Evolutionary conservation across 176 grass and related monocot species (phyloP), one percentile per base, ranked within the genome.

Genomic region (Carex kokanica): DNA sequence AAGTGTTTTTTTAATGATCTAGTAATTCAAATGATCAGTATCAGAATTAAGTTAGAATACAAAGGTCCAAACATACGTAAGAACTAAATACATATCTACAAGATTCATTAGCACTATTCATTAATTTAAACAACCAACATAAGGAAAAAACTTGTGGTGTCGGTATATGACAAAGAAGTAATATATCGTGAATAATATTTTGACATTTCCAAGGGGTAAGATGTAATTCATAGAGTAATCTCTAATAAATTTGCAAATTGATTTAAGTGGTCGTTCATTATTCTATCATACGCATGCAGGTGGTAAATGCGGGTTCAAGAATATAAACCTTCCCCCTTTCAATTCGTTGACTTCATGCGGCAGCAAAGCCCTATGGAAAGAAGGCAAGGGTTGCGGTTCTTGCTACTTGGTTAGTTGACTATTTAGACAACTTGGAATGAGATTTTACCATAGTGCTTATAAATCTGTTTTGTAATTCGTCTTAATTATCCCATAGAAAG

Each of bases 241-340:
- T 43, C 20, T 71, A 6, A 71, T 71, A 41, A 71, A 71, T 43
- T 71, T 43, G 34, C 5, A 2, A 41, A 20, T 11, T 71, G 45
- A 43, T 71, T 38, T 38, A 2, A n/a, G n/a, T 34, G 55, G 4
- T 34, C 14, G 43, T 66, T 32, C 63, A 16, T 68, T 34, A 20
- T 70, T 25, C 9, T 24, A 24, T 51, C 12, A 4, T 25, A 56
- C 18, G 13, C 56, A 79, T 27, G 6, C 71, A 97, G 94, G 91
- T 74, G 94, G 94, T 4, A 90, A 88, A 2, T 97, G 94, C 51
- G 94, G 94, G n/a, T 97, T 90, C 86, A 93, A 93, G 87, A 84
- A 91, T n/a, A 82, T 84, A 67, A 88, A 91, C 64, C 77, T 71
- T 5, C 88, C 90, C 66, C 94, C 94, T 14, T 97, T 97, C 88